A percentile compares a stretch with the other conserved stretches of the same genome.
phyloP scores from a whole-genome alignment of 495 filamentous ascomycete species.

The Poronia punctata region DNA sequence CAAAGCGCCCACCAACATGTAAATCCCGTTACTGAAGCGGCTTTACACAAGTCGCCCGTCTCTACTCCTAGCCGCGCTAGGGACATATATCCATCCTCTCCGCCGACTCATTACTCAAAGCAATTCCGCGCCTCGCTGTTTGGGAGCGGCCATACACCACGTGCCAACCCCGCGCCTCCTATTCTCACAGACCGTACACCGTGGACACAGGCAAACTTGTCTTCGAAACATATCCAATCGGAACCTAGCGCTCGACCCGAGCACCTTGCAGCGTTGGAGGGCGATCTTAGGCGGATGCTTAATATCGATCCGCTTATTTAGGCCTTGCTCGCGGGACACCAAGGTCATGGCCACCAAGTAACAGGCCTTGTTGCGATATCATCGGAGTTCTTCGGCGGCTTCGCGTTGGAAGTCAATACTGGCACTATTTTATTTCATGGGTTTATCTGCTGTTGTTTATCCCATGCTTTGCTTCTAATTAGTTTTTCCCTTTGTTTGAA shows the following conservation, averaged over 20 bases:
- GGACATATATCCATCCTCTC: conserved; percentile 18
- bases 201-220: too few relatives aligned
- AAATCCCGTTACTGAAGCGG: conserved; percentile 1
- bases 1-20: too few relatives aligned
- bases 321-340: too few relatives aligned
- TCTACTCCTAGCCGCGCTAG: conserved; percentile 9
- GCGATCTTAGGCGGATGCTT: conserved; percentile 42
- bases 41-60: neutral
- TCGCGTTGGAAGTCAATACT: too few relatives aligned
- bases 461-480: conserved; percentile 6
- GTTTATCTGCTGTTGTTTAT: conserved; percentile 4
- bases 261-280: conserved; percentile 39
- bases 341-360: too few relatives aligned
- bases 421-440: conserved; percentile 10
- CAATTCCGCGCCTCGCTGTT: too few relatives aligned
- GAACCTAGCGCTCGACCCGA: conserved; percentile 15
- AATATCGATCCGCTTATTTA: conserved; percentile 31
- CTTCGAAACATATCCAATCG: conserved; percentile 7
- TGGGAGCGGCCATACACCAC: conserved; percentile 15
- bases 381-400: too few relatives aligned
- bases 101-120: too few relatives aligned
- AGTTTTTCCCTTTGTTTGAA: conserved; percentile 7
- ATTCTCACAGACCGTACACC: too few relatives aligned
- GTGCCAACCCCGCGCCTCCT: conserved; percentile 6
- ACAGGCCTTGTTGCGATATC: too few relatives aligned